Evolutionary conservation across 2,329 filamentous ascomycete genomes (phyloP).

Genomic region (Xylariaceae sp.): DNA sequence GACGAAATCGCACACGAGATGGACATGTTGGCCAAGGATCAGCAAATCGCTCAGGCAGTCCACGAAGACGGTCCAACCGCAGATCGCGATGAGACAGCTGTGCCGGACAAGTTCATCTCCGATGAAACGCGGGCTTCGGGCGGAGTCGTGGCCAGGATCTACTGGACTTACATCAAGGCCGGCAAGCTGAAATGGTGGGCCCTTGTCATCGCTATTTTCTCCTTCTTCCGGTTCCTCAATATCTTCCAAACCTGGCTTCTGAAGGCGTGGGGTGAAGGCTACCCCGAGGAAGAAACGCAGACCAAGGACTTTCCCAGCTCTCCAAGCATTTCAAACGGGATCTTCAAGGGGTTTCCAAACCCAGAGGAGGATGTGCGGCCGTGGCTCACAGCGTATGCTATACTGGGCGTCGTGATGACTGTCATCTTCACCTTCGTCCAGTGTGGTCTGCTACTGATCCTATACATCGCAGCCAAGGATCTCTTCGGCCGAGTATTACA

Average conservation of each 20-base stretch:
- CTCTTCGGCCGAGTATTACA: slow-evolving; percentile 69
- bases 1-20: slow-evolving; percentile 35
- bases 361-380: slow-evolving; percentile 60
- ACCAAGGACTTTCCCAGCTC: slow-evolving; percentile 2
- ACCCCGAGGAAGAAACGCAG: slow-evolving; percentile 31
- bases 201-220: slow-evolving; percentile 54
- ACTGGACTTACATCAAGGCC: slow-evolving; percentile 79
- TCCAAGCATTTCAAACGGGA: slow-evolving; percentile 15
- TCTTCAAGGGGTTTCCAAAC: slow-evolving; percentile 51
- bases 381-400: slow-evolving; percentile 66
- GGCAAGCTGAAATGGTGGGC: slow-evolving; percentile 70
- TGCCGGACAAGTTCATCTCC: slow-evolving; percentile 70
- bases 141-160: slow-evolving; percentile 66
- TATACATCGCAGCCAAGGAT: slow-evolving; percentile 67
- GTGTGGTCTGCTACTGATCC: slow-evolving; percentile 64
- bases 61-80: slow-evolving; percentile 22
- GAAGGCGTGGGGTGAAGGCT: slow-evolving; percentile 80
- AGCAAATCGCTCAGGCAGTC: slow-evolving; percentile 12
- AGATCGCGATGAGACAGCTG: slow-evolving; percentile 39
- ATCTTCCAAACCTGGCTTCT: slow-evolving; percentile 71
- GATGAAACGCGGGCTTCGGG: slow-evolving; percentile 70
- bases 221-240: slow-evolving; percentile 54
- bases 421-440: slow-evolving; percentile 54
- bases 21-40: slow-evolving; percentile 22
- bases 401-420: slow-evolving; percentile 56